Base-by-base conservation (phyloP, 2,329 filamentous ascomycete genomes). In the Fusarium sp. region DNA sequence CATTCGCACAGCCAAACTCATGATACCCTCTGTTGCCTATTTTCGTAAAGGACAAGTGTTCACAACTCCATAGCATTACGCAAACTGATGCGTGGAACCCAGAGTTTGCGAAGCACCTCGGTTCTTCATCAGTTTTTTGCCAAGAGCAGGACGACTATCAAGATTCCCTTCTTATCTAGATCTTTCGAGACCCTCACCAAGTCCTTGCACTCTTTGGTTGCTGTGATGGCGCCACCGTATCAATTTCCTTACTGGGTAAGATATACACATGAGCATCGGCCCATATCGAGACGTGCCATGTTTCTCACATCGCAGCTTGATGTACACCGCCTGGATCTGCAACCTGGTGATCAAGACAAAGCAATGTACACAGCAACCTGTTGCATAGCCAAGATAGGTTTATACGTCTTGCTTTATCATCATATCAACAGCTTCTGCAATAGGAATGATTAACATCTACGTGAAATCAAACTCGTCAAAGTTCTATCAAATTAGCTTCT, bases 401-500 rank as follows among this genome's bases (percentile, higher is more conserved):
- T 9, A 8, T n/a, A 10, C 35, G n/a, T 10, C 35, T 37, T 37
- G 7, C 7, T 10, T 11, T 30, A 27, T 30, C n/a, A 13, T 23
- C 23, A 7, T 7, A 7, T 23, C 17, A 13, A 2, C 6, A 32
- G 25, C 30, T 25, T 19, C 14, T 40, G 35, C 37, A 51, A 10
- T 6, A 8, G 17, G 17, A n/a, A n/a, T 10, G 17, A 19, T n/a
- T 8, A 10, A 10, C 35, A n/a, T n/a, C n/a, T 8, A 37, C 9
- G 17, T 37, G 7, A 10, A 37, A 37, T 19, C 35, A n/a, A 22
- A 35, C 39, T 65, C 20, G 30, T 67, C 43, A 63, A 58, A 51
- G 27, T 50, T 45, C n/a, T 51, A 40, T 68, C 63, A 58, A 62
- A 70, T 68, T 70, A 67, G 50, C 51, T 56, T 63, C 44, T 65